Conservation (phyloP, 768 basidiomycete species). For the Rickenella mellea region DNA sequence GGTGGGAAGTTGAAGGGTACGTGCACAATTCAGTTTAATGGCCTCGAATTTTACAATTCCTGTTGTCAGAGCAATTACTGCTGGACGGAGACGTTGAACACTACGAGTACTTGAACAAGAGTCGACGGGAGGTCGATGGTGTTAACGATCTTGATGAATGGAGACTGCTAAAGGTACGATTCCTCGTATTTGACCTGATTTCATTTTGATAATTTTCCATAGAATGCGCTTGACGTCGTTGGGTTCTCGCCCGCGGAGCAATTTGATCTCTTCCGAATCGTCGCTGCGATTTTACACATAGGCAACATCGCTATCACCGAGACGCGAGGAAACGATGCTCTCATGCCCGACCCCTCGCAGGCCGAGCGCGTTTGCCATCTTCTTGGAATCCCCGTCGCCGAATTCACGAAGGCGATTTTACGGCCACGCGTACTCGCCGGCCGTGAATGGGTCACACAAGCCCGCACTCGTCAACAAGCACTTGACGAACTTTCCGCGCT, state of each 20-base stretch:
- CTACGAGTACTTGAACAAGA: conserved; percentile 89
- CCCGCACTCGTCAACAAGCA: conserved; percentile 84
- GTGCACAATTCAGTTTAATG: conserved; percentile 10
- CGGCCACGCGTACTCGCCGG: conserved; percentile 90
- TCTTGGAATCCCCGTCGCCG: conserved; percentile 76
- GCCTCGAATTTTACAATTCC: conserved; percentile 3
- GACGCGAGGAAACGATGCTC: conserved; percentile 69
- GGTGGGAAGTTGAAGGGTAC: conserved; percentile 59
- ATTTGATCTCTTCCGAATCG: conserved; percentile 85
- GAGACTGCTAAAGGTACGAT: conserved; percentile 58
- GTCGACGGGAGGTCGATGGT: conserved; percentile 86
- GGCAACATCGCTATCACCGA: conserved; percentile 84
- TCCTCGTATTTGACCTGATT: neutral
- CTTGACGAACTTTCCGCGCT: conserved; percentile 85
- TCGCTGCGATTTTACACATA: conserved; percentile 90
- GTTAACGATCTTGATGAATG: conserved; percentile 90
- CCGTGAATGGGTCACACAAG: conserved; percentile 93
- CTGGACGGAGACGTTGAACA: conserved; percentile 67
- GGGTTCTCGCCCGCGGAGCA: conserved; percentile 84
- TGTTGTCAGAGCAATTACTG: conserved; percentile 54
- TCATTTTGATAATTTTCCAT: conserved; percentile 5
- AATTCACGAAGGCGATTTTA: conserved; percentile 83
- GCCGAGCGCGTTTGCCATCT: conserved; percentile 87
- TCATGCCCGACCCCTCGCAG: conserved; percentile 74
- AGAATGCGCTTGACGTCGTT: conserved; percentile 82